Conservation (phyloP, 192 early-diverging fungal species). For the Umbelopsis vinacea region DNA sequence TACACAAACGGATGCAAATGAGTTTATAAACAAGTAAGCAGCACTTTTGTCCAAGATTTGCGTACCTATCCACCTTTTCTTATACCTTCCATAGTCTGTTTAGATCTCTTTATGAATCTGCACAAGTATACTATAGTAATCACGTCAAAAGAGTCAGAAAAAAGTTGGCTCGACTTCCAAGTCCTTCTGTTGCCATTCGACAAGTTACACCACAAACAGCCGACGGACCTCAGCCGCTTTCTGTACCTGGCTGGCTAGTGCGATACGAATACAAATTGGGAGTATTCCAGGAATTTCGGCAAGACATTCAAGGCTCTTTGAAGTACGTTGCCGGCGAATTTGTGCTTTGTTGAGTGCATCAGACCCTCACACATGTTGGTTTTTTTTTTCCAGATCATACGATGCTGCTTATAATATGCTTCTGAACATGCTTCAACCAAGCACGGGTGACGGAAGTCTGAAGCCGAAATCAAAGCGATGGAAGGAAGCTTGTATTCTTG, state of each 20-base stretch:
- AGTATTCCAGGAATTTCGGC: conserved; percentile 64
- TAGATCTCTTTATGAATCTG: conserved; percentile 66
- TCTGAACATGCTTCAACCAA: conserved; percentile 66
- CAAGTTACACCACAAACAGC: conserved; percentile 29
- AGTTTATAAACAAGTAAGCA: conserved; percentile 68
- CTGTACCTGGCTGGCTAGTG: conserved; percentile 72
- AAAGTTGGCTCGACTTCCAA: conserved; percentile 67
- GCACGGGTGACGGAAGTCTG: conserved; percentile 49
- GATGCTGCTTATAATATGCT: conserved; percentile 70
- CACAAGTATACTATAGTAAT: conserved; percentile 77
- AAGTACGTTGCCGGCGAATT: conserved; percentile 31
- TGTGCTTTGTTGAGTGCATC: too few species aligned
- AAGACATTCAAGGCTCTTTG: conserved; percentile 61
- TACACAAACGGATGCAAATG: conserved; percentile 50
- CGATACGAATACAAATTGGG: conserved; percentile 84
- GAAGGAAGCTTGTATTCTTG: conserved; percentile 72
- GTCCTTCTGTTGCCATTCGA: conserved; percentile 40
- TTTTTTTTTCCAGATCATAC: conserved; percentile 55
- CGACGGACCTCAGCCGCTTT: conserved; percentile 43
- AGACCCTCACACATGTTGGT: too few species aligned
- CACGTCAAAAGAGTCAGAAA: conserved; percentile 72
- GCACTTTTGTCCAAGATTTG: background rate
- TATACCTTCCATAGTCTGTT: conserved; percentile 55
- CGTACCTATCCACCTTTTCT: background rate
- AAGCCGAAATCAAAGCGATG: conserved; percentile 63